These are phyloP conservation scores for Pelargonium exstipulatum DNA, from an alignment of 441 rosid genomes.

Conservation along the genomic window DNA sequence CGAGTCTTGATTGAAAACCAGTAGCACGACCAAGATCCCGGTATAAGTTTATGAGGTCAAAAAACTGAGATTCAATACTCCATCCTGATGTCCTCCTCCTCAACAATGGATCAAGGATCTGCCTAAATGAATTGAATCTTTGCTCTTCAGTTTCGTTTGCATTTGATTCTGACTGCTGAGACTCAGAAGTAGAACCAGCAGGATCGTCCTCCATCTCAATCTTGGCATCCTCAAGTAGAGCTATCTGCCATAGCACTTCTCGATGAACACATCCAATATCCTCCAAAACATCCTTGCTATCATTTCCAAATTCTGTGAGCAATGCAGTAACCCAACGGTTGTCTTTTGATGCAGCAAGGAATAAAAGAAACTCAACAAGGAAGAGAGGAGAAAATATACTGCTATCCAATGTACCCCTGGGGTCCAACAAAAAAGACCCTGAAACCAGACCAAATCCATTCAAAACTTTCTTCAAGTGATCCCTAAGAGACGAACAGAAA, in stretches of 20 bases:
- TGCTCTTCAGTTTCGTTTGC: constrained; percentile 62
- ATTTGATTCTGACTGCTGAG: constrained; percentile 49
- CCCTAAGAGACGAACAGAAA: constrained; percentile 77
- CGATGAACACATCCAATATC: constrained; percentile 81
- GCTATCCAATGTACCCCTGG: constrained; percentile 44
- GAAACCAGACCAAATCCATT: constrained; percentile 46
- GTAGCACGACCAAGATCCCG: constrained; percentile 85
- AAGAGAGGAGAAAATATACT: constrained; percentile 76
- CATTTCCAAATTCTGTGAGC: constrained; percentile 80
- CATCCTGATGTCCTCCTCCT: constrained; percentile 91
- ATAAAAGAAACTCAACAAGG: constrained; percentile 87
- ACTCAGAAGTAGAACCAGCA: constrained; percentile 40
- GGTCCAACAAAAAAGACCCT: constrained; percentile 75
- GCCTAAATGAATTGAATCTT: constrained; percentile 84
- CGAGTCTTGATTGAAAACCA: constrained; percentile 64
- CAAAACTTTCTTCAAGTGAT: constrained; percentile 68
- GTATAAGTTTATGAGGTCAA: constrained; percentile 88
- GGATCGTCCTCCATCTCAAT: constrained; percentile 53
- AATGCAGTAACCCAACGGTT: constrained; percentile 95
- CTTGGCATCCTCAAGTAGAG: constrained; percentile 77
- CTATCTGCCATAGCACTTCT: constrained; percentile 88
- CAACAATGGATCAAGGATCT: constrained; percentile 84
- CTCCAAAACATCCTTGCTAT: constrained; percentile 80
- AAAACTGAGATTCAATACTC: constrained; percentile 87
- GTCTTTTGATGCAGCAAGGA: constrained; percentile 95